Conservation (phyloP, 306 rosid species). For the Malus sieversii region DNA sequence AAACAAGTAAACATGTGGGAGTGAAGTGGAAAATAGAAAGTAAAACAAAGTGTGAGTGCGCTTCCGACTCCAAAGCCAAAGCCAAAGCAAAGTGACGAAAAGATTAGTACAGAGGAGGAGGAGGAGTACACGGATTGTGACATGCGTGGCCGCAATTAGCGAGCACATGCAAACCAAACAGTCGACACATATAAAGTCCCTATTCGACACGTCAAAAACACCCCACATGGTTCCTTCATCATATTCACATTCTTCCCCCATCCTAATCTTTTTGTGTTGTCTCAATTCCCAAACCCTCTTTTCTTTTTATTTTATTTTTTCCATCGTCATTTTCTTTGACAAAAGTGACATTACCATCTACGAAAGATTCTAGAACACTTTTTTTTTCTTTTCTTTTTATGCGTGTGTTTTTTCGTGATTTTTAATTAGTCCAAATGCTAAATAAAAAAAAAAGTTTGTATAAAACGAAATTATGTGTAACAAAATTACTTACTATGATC, state of each 20-base stretch:
- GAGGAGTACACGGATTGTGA: background rate
- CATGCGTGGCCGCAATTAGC: background rate
- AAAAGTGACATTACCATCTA: too few species aligned
- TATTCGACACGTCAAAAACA: constrained; percentile 7
- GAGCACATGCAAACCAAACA: background rate
- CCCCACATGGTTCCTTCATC: background rate
- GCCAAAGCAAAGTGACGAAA: background rate
- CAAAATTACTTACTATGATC: too few species aligned
- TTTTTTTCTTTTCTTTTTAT: too few species aligned
- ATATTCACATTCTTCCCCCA: background rate
- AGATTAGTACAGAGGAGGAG: background rate
- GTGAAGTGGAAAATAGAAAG: background rate
- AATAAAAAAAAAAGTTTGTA: too few species aligned
- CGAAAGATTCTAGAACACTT: too few species aligned
- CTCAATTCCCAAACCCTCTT: background rate
- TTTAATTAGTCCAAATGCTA: too few species aligned
- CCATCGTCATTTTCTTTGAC: too few species aligned
- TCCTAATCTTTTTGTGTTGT: background rate
- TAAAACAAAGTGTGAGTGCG: background rate
- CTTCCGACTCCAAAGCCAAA: background rate
- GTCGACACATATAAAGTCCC: constrained; percentile 1
- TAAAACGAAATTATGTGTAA: too few species aligned
- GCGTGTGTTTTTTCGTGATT: too few species aligned
- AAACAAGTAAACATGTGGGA: background rate
- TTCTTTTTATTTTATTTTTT: background rate